Conservation (phyloP, 305 asterid species). For the Fraxinus sp. region DNA sequence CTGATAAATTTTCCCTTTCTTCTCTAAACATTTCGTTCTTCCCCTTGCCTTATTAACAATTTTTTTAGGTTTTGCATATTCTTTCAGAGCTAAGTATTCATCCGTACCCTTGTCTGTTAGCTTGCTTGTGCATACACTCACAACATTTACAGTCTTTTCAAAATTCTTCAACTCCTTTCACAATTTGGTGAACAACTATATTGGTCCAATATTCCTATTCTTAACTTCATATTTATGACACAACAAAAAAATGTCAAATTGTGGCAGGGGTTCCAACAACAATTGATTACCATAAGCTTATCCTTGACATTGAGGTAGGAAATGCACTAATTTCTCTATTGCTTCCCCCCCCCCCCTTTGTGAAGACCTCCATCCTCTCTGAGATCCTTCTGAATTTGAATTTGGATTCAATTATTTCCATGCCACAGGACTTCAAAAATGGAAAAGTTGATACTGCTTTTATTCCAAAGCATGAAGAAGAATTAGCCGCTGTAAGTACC, state of each 20-base stretch:
- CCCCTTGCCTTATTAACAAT: background rate
- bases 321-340: conserved; percentile 6
- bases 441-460: conserved; percentile 95
- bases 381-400: background rate
- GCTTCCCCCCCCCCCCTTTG: no score
- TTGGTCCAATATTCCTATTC: background rate
- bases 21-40: background rate
- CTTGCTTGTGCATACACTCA: background rate
- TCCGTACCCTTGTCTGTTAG: background rate
- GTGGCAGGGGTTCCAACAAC: conserved; percentile 93
- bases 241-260: background rate
- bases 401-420: background rate
- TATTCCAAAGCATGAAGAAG: conserved; percentile 92
- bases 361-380: background rate
- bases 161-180: background rate
- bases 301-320: conserved; percentile 83
- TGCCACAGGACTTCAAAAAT: conserved; percentile 72
- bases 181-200: background rate
- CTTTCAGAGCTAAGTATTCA: background rate
- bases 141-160: background rate
- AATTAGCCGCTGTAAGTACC: conserved; percentile 82
- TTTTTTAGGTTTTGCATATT: background rate
- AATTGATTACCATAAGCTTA: conserved; percentile 94
- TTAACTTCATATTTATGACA: background rate
- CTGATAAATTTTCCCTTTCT: background rate